These are phyloP conservation scores for Prototheca wickerhamii DNA, from an alignment of 163 green algal genomes.

Conservation along the genomic window DNA sequence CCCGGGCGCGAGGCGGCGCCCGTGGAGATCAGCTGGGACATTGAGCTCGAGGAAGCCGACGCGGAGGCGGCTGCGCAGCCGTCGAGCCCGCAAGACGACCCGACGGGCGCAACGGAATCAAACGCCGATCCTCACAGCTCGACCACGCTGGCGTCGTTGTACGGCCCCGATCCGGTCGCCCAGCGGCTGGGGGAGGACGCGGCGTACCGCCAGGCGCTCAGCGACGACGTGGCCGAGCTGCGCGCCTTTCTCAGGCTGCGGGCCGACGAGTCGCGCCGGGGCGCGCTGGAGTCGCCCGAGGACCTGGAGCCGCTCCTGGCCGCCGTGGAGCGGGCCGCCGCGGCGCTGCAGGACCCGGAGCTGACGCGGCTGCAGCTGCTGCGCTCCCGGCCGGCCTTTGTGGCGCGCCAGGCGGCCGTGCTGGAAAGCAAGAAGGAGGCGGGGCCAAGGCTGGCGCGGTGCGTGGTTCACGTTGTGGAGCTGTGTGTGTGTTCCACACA, in stretches of 20 bases:
- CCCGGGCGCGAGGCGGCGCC: no score
- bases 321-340: conserved; percentile 27
- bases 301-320: conserved; percentile 23
- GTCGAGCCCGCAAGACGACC: background rate
- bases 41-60: conserved; percentile 16
- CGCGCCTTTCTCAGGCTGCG: conserved; percentile 43
- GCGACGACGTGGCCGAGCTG: conserved; percentile 68
- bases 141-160: background rate
- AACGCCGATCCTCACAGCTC: background rate
- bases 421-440: conserved; percentile 48
- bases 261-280: conserved; percentile 4
- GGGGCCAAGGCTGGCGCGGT: conserved; percentile 44
- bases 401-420: conserved; percentile 35
- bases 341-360: conserved; percentile 16
- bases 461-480: background rate
- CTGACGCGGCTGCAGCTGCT: conserved; percentile 29
- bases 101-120: background rate
- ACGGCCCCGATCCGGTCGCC: background rate
- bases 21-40: conserved; percentile 40
- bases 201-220: conserved; percentile 40
- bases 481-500: background rate
- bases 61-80: no score
- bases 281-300: conserved; percentile 23
- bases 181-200: conserved; percentile 30
- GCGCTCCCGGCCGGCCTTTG: conserved; percentile 25